Conservation (phyloP, 768 basidiomycete genomes). For the Lentinula edodes region DNA sequence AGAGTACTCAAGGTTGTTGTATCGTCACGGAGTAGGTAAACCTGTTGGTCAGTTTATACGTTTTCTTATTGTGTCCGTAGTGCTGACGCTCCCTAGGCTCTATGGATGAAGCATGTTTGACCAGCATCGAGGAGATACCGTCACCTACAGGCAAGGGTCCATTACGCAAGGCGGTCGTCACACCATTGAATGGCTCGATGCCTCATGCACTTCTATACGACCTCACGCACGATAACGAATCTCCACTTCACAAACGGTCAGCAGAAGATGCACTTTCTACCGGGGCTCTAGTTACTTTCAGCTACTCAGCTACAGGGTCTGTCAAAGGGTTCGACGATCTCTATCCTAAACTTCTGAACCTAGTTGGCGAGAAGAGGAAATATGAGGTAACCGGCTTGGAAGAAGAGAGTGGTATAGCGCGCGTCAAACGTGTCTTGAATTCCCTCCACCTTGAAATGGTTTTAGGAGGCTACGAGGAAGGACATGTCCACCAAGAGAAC, state of each 20-base stretch:
- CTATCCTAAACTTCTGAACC: slow-evolving; percentile 88
- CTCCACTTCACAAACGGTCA: slow-evolving; percentile 81
- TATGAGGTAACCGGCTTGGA: slow-evolving; percentile 68
- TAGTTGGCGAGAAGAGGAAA: slow-evolving; percentile 76
- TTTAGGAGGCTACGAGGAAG: slow-evolving; percentile 80
- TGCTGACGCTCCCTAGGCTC: slow-evolving; percentile 52
- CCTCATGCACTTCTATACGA: slow-evolving; percentile 96
- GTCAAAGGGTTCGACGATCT: slow-evolving; percentile 98
- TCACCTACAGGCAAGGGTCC: slow-evolving; percentile 84
- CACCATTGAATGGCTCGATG: slow-evolving; percentile 74
- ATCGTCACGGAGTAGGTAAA: slow-evolving; percentile 87
- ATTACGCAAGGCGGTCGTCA: slow-evolving; percentile 65
- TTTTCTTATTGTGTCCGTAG: background rate
- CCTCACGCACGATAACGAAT: slow-evolving; percentile 96
- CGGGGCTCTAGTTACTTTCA: slow-evolving; percentile 89
- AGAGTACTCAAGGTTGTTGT: slow-evolving; percentile 83
- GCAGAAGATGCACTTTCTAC: slow-evolving; percentile 95
- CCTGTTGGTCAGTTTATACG: slow-evolving; percentile 64
- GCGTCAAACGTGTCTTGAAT: slow-evolving; percentile 71
- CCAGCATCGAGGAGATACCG: slow-evolving; percentile 67
- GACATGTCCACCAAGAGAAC: slow-evolving; percentile 95
- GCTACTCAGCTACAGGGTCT: slow-evolving; percentile 81
- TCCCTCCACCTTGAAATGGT: slow-evolving; percentile 90
- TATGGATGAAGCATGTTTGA: slow-evolving; percentile 88
- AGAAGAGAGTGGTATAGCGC: slow-evolving; percentile 51